A percentile compares a stretch with the other conserved stretches of the same genome.
phyloP scores from a whole-genome alignment of 2,329 filamentous ascomycete species.

The Diaporthe sp. region DNA sequence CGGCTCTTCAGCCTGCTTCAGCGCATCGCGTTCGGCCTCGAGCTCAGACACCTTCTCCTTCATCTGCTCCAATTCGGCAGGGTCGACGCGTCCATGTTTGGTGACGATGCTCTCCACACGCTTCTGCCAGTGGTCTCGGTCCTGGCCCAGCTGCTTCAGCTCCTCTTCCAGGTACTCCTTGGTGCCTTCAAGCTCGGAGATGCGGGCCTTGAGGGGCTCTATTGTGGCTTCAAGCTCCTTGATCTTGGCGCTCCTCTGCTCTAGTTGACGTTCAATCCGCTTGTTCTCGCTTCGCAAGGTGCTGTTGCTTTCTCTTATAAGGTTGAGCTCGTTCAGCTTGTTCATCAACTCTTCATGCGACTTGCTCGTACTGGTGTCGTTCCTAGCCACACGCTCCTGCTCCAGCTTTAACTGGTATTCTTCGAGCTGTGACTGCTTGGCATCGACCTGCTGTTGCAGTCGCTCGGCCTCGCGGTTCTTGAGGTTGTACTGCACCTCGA shows the following conservation, averaged over 20 bases:
- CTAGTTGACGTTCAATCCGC: conserved; percentile 81
- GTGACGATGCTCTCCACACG: conserved; percentile 95
- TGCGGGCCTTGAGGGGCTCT: conserved; percentile 83
- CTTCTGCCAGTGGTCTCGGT: conserved; percentile 96
- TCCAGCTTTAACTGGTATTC: conserved; percentile 90
- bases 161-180: conserved; percentile 87
- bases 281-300: conserved; percentile 90
- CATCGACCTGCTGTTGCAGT: conserved; percentile 89
- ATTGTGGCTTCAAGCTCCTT: conserved; percentile 81
- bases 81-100: conserved; percentile 96
- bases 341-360: conserved; percentile 93
- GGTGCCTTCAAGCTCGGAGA: conserved; percentile 86
- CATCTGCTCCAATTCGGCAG: conserved; percentile 89
- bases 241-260: conserved; percentile 80
- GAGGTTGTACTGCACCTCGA: conserved; percentile 95
- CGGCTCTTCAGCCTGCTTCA: conserved; percentile 64
- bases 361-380: conserved; percentile 79
- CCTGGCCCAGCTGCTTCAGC: conserved; percentile 88
- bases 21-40: conserved; percentile 73
- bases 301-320: conserved; percentile 94
- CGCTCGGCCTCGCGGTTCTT: conserved; percentile 90
- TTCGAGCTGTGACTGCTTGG: conserved; percentile 88
- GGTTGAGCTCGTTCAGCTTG: conserved; percentile 94
- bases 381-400: conserved; percentile 84
- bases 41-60: conserved; percentile 81